These are phyloP conservation scores for Penicillium goetzii DNA, from an alignment of 495 filamentous ascomycete genomes.

Conservation along the genomic window DNA sequence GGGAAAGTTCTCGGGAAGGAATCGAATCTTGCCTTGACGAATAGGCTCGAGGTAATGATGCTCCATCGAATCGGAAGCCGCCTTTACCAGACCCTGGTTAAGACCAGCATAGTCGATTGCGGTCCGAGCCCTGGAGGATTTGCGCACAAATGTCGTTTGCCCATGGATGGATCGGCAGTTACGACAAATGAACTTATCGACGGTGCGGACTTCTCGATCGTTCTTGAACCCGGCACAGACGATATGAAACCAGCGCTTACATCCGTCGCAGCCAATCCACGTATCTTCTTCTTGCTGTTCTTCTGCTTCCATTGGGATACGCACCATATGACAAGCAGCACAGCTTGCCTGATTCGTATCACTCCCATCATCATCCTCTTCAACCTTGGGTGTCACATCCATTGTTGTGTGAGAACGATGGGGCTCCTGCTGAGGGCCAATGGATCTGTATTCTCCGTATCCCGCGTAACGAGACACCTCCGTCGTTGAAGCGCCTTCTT, in stretches of 20 bases:
- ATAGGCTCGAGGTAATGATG: conserved; percentile 76
- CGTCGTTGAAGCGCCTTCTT: conserved; percentile 25
- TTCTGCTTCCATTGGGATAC: conserved; percentile 49
- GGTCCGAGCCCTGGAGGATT: conserved; percentile 66
- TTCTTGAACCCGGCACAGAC: conserved; percentile 73
- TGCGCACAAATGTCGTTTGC: conserved; percentile 66
- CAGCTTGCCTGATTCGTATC: conserved; percentile 50
- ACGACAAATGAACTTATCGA: conserved; percentile 73
- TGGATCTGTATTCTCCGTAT: conserved; percentile 7
- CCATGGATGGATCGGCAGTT: conserved; percentile 63
- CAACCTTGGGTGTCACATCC: conserved; percentile 31
- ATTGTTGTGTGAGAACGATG: conserved; percentile 15
- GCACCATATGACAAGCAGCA: conserved; percentile 54
- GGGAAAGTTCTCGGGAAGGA: conserved; percentile 66
- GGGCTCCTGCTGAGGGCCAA: conserved; percentile 3
- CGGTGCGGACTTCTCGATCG: conserved; percentile 67
- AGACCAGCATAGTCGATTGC: conserved; percentile 78
- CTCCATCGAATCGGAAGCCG: conserved; percentile 67
- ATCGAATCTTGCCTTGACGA: conserved; percentile 66
- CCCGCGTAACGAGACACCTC: conserved; percentile 19
- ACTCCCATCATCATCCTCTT: conserved; percentile 38
- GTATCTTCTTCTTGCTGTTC: conserved; percentile 55
- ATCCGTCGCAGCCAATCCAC: conserved; percentile 78
- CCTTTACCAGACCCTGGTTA: conserved; percentile 72
- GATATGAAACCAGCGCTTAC: conserved; percentile 75